A percentile compares a stretch with the other conserved stretches of the same genome.
Conservation (phyloP, 345 rosid genomes). For the Eucalyptus viminalis region DNA sequence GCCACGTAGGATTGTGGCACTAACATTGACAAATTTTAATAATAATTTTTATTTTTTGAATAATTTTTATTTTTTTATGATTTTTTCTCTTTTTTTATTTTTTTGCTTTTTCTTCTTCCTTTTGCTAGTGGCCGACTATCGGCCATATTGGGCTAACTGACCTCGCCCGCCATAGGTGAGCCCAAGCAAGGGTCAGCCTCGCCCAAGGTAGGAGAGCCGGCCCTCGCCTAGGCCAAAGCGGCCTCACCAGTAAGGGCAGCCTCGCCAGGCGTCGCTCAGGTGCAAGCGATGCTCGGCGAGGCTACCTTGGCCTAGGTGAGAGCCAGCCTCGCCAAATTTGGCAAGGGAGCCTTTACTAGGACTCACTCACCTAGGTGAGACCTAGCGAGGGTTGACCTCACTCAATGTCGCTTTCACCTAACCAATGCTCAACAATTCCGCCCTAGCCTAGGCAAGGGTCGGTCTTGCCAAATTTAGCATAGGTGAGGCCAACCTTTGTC, state of each 20-base stretch:
- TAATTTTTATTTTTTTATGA: fast-evolving
- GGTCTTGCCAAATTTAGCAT: too few species aligned
- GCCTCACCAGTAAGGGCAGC: too few species aligned
- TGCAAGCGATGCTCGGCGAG: fast-evolving
- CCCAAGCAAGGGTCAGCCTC: too few species aligned
- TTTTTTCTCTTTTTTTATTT: too few species aligned
- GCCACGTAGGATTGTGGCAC: fast-evolving
- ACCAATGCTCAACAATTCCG: fast-evolving
- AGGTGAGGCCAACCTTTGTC: too few species aligned
- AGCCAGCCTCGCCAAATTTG: fast-evolving
- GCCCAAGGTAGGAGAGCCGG: too few species aligned
- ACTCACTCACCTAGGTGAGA: fast-evolving
- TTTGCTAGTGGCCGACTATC: fast-evolving
- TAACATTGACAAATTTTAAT: fast-evolving
- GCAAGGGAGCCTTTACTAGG: fast-evolving
- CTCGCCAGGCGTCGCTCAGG: fast-evolving
- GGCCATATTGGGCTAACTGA: fast-evolving
- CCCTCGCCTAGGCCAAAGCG: too few species aligned
- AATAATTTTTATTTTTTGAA: too few species aligned
- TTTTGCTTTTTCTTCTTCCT: too few species aligned
- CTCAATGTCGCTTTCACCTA: fast-evolving
- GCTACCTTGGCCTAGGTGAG: too few species aligned
- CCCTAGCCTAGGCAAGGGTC: too few species aligned
- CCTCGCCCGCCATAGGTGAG: fast-evolving
- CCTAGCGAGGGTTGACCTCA: fast-evolving